These are phyloP conservation scores for Tricholoma saponaceum DNA, from an alignment of 768 basidiomycete genomes.

Conservation along the genomic window DNA sequence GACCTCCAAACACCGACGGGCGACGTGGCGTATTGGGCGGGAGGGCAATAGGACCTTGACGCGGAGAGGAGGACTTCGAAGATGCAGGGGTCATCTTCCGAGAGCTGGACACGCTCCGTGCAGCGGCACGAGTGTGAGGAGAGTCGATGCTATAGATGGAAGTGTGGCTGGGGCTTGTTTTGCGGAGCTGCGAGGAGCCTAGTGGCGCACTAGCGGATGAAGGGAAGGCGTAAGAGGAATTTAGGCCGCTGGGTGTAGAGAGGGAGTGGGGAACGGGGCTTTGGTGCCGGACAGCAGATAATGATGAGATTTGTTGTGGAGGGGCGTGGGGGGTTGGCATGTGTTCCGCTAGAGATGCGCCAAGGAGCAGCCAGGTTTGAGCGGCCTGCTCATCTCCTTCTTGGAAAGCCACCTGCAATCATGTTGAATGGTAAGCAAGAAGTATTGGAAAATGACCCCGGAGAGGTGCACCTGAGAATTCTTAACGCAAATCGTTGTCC, in stretches of 20 bases:
- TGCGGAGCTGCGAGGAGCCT: slow-evolving; percentile 13
- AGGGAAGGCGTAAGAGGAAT: slow-evolving; percentile 20
- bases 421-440: slow-evolving; percentile 4
- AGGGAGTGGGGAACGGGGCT: slow-evolving; percentile 23
- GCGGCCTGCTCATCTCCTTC: slow-evolving; percentile 53
- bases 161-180: slow-evolving; percentile 22
- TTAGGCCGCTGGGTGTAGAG: slow-evolving; percentile 41
- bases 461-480: slow-evolving; percentile 50
- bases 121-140: slow-evolving; percentile 13
- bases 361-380: slow-evolving; percentile 66
- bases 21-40: slow-evolving; percentile 43
- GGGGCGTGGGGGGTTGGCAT: slow-evolving; percentile 32
- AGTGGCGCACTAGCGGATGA: slow-evolving; percentile 9
- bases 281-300: neutral
- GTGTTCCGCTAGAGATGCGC: slow-evolving; percentile 49
- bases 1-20: slow-evolving; percentile 35
- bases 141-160: slow-evolving; percentile 6
- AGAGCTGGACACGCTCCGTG: slow-evolving; percentile 30
- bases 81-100: slow-evolving; percentile 54
- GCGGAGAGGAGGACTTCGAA: slow-evolving; percentile 56
- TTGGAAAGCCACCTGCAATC: slow-evolving; percentile 63
- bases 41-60: slow-evolving; percentile 35
- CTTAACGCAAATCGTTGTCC: slow-evolving; percentile 43
- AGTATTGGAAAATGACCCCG: neutral
- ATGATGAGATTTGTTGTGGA: slow-evolving; percentile 9